Conservation (phyloP, 2,329 filamentous ascomycete species). For the Neofusicoccum sp. region DNA sequence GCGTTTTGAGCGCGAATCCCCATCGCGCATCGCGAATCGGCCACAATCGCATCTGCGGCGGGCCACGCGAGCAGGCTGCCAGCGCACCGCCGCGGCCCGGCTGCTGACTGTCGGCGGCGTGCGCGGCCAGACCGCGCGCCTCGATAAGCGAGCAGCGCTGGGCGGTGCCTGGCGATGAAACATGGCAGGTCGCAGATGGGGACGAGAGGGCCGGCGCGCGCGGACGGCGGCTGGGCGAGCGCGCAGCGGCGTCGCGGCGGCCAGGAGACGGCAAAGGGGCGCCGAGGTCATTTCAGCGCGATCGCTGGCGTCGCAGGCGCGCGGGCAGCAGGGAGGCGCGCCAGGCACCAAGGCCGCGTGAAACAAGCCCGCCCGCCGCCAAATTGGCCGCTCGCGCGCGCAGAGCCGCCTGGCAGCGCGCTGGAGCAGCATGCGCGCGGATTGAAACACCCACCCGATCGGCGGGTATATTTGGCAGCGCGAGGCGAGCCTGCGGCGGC, state of each 20-base stretch:
- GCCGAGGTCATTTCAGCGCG: too few species aligned
- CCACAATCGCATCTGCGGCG: slow-evolving; percentile 10
- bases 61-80: not conserved
- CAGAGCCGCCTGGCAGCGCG: slow-evolving; percentile 2
- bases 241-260: not conserved
- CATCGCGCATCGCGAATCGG: slow-evolving; percentile 9
- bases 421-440: not conserved
- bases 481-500: not conserved
- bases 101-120: not conserved
- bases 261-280: not conserved
- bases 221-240: not conserved
- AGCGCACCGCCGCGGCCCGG: not conserved
- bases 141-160: slow-evolving; percentile 16
- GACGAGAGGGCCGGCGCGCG: not conserved
- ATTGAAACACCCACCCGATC: slow-evolving; percentile 7
- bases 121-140: not conserved
- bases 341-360: not conserved
- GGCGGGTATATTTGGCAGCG: slow-evolving; percentile 13
- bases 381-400: not conserved
- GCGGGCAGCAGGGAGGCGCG: not conserved
- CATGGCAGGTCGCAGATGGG: slow-evolving; percentile 12
- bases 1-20: slow-evolving; percentile 11
- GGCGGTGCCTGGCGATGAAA: slow-evolving; percentile 18
- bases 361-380: not conserved
- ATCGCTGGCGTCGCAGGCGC: not conserved